Base-by-base conservation (phyloP, 2,329 filamentous ascomycete species). In the Purpureocillium takamizusanense region DNA sequence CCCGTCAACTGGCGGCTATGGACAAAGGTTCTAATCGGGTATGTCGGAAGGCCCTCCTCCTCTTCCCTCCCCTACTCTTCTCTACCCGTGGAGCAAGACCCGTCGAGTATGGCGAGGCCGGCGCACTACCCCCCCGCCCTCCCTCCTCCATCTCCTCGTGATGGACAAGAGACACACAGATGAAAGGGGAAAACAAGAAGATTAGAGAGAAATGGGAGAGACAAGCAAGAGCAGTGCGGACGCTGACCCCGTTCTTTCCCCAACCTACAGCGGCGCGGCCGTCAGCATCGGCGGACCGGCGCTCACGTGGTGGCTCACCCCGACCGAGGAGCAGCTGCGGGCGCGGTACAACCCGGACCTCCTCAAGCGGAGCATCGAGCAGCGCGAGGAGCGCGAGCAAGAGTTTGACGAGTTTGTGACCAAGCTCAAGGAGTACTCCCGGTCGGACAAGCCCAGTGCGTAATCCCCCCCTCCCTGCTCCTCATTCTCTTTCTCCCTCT, bases 281-380 rank as follows among this genome's bases (percentile, higher is more conserved):
- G 70, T 92, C 51, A 81, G 78, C 53, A 72, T 95, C 42, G 92
- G 92, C 37, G 92, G 92, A 4, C 92, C 92, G 17, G 82, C 83
- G 13, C 67, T 97, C 38, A 83, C 90, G 32, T 76, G 81, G 63
- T 94, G 80, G 60, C 66, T 94, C 34, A 76, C 76, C 33, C 92
- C 92, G 2, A 83, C 84, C 11, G 88, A 95, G 51, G 92, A 95
- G 62, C 88, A 97, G 65, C 74, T 98, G 31, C 88, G 94, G 70
- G 72, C 86, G 67, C 79, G 74, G 62, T 97, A 97, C 67, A 97
- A 90, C 61, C 90, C 90, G 1, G 92, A 97, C 27, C 74, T 98
- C n/a, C 85, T 92, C 57, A 85, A 86, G 60, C 78, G 84, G 54
- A 88, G 85, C 45, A 67, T 94, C n/a, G 88, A 89, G 60, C 76